phyloP scores from a whole-genome alignment of 169 alveolate species.

The Besnoitia besnoiti region DNA sequence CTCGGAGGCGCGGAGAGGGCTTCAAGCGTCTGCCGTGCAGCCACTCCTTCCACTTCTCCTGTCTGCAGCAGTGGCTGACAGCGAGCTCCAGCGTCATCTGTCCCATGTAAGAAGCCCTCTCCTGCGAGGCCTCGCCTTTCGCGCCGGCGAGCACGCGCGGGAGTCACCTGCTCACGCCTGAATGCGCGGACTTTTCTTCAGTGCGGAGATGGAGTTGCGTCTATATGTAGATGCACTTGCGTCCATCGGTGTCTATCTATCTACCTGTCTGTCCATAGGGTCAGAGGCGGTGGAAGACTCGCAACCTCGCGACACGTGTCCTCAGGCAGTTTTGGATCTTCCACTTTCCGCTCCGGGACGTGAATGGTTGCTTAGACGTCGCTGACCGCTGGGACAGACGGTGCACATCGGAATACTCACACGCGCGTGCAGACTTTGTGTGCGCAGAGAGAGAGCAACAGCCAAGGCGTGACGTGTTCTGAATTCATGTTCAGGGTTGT shows the following conservation, averaged over 20 bases:
- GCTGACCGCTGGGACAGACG: no score
- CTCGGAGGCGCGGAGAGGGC: conserved; percentile 8
- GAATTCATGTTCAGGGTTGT: no score
- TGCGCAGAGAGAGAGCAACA: no score
- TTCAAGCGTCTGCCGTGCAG: conserved; percentile 40
- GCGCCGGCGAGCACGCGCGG: neutral
- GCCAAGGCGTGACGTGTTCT: no score
- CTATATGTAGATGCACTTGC: neutral
- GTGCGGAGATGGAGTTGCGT: neutral
- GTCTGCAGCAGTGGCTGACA: conserved; percentile 40
- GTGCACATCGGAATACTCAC: no score
- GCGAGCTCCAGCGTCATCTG: conserved; percentile 28
- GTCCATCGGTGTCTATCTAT: neutral
- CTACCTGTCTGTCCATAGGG: neutral
- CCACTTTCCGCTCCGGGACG: no score
- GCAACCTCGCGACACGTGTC: no score
- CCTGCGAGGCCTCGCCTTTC: neutral
- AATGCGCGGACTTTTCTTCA: neutral
- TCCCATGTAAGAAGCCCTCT: neutral
- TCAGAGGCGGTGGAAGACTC: no score
- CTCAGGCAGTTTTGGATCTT: no score
- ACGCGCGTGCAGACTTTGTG: no score
- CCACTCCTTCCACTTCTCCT: conserved; percentile 29
- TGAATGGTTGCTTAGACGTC: no score
- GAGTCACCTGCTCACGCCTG: neutral